Percentiles rank a stretch among this genome's conserved stretches.
phyloP scores from a whole-genome alignment of 176 grass and related monocot genomes.

The Urochloa ruziziensis region DNA sequence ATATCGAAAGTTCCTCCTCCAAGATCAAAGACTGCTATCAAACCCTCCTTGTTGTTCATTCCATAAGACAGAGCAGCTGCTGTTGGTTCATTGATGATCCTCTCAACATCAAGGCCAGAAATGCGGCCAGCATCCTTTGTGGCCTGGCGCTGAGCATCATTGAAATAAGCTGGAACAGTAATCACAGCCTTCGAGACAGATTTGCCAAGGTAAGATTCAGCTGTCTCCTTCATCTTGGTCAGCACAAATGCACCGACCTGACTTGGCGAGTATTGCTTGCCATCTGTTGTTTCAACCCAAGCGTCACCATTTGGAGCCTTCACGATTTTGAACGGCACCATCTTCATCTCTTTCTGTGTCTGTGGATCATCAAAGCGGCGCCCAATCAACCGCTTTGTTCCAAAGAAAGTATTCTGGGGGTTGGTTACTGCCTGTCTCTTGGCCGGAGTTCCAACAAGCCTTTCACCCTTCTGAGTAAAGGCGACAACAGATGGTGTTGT shows the following conservation, averaged over 20 bases:
- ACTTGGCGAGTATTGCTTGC: slow-evolving; percentile 68
- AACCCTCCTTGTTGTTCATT: slow-evolving; percentile 71
- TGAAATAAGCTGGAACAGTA: slow-evolving; percentile 78
- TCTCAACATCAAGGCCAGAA: slow-evolving; percentile 62
- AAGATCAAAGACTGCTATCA: slow-evolving; percentile 82
- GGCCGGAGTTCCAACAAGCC: slow-evolving; percentile 67
- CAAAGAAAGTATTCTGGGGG: slow-evolving; percentile 74
- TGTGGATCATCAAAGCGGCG: slow-evolving; percentile 73
- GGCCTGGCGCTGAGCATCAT: slow-evolving; percentile 68
- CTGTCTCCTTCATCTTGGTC: slow-evolving; percentile 82
- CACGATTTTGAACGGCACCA: slow-evolving; percentile 80
- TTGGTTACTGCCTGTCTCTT: slow-evolving; percentile 85
- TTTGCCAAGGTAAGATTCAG: slow-evolving; percentile 72
- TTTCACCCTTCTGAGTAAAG: slow-evolving; percentile 62
- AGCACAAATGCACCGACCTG: slow-evolving; percentile 79
- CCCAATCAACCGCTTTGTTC: slow-evolving; percentile 72
- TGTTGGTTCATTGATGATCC: slow-evolving; percentile 80
- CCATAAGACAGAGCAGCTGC: slow-evolving; percentile 73
- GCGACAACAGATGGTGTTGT: slow-evolving; percentile 73
- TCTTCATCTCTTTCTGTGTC: slow-evolving; percentile 88
- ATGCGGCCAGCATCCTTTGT: slow-evolving; percentile 81
- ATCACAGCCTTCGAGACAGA: slow-evolving; percentile 67
- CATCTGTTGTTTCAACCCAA: slow-evolving; percentile 67
- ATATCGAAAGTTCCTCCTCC: slow-evolving; percentile 84
- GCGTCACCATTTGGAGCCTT: slow-evolving; percentile 76